Evolutionary conservation across 345 rosid genomes (phyloP), one percentile per base, ranked within the genome.

Genomic region (Ricinus communis): DNA sequence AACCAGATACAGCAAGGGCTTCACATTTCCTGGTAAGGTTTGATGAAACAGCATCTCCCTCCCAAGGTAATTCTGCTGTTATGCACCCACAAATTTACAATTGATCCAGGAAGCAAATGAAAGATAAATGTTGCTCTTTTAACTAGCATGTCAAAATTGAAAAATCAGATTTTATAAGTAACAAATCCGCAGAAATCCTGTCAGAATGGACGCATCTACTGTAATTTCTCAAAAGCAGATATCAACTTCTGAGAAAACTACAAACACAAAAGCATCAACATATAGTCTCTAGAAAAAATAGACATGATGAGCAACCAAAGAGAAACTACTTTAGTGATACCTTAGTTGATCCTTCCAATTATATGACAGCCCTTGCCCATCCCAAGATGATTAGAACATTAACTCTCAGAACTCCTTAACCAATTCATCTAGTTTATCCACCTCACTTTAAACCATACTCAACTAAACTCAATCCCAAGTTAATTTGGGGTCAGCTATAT

Each of bases 1-100:
- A 81, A 69, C 98, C 98, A 66, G 90, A 82, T 19, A 94, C 93
- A n/a, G 97, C 98, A 67, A 94, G 97, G 14, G 93, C 90, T 80
- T 94, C 98, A 71, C 93, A 84, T 86, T 85, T 93, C 81, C 88
- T 85, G 31, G 83, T 75, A 71, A 88, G 87, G 72, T 78, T 91
- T 66, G 97, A 83, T 46, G 90, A 71, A 67, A 88, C 28, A 19
- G 86, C 83, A 80, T 86, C 87, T 73, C 85, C 87, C 66, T 84
- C 94, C 86, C 89, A 80, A 46, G 85, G 78, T 75, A 86, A 75
- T 79, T 87, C 98, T 93, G 93, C 72, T 63, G 71, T 43, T 8
- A 67, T 33, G 60, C 47, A 41, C 72, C 46, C 51, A 59, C 66
- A 66, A 74, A 77, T 62, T 11, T 43, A 78, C 22, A 71, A 13